Evolutionary conservation across 192 early-diverging fungal species (phyloP).

Genomic region (Backusella luteola): DNA sequence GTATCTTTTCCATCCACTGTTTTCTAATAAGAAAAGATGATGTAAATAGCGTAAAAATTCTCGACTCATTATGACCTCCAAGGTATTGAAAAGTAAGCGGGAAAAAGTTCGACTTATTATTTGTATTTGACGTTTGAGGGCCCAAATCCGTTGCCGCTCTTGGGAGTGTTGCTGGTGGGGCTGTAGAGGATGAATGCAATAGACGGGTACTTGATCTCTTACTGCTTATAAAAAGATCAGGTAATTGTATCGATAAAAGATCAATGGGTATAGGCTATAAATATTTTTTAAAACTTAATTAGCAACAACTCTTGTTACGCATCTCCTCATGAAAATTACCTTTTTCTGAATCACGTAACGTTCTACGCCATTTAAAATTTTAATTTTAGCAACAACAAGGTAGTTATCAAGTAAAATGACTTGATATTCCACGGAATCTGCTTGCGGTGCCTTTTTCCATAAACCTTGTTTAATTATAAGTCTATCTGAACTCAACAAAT

Average conservation of each 20-base stretch:
- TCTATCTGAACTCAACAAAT: slow-evolving; percentile 68
- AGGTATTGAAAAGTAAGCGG: slow-evolving; percentile 77
- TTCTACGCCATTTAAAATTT: slow-evolving; percentile 47
- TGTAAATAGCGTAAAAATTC: slow-evolving; percentile 67
- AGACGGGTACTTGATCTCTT: slow-evolving; percentile 21
- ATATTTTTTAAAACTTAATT: not conserved
- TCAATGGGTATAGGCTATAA: slow-evolving; percentile 76
- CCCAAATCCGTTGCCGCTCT: slow-evolving; percentile 26
- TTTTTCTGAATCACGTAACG: slow-evolving; percentile 59
- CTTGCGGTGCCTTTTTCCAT: slow-evolving; percentile 57
- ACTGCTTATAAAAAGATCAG: not conserved
- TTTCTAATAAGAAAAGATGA: slow-evolving; percentile 67
- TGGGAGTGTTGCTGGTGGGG: slow-evolving; percentile 16
- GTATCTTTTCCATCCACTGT: slow-evolving; percentile 83
- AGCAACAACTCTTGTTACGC: not conserved
- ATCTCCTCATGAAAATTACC: slow-evolving; percentile 20
- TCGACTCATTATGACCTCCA: slow-evolving; percentile 53
- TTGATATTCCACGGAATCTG: slow-evolving; percentile 65
- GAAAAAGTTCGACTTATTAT: slow-evolving; percentile 46
- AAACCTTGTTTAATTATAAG: slow-evolving; percentile 79
- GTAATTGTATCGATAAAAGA: slow-evolving; percentile 54
- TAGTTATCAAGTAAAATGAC: slow-evolving; percentile 91
- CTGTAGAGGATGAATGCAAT: slow-evolving; percentile 14
- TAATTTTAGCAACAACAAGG: slow-evolving; percentile 67
- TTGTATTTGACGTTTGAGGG: not conserved